Evolutionary conservation across 352 stramenopile genomes (phyloP), one percentile per base, ranked within the genome.

Genomic region (Plasmopara viticola): DNA sequence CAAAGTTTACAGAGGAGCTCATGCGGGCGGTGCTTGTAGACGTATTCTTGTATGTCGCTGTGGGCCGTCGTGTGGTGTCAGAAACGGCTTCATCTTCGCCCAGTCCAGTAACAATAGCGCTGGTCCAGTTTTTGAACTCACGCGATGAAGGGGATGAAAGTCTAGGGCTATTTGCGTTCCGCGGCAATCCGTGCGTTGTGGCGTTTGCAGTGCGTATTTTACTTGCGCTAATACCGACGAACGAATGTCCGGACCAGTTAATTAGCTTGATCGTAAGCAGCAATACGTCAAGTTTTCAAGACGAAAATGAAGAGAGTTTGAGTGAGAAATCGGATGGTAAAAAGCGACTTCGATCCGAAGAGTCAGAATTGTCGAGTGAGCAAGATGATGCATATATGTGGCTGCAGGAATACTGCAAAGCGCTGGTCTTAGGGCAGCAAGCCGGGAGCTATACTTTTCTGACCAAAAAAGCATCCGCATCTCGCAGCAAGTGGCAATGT

Each of bases 61-160:
- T 76, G 49, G 56, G 62, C 15, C 44, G 44, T 43, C 51, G 56
- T 17, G 53, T 62, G 14, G 13, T 57, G 7, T 47, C 61, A 37
- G 39, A 61, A 35, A 25, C 20, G 3, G 25, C 41, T 7, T 50
- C 18, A 12, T 15, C 44, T 15, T 76, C 48, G 33, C 42, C 60
- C 3, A 87, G 74, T 41, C 72, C 77, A 2, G 63, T 77, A 4
- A 82, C 64, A 15, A 61, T 78, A 8, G 68, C 77, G 0, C 56
- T 87, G 7, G 71, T 84, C 15, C 50, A 50, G 37, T 87, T 84
- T 42, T 57, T 87, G 4, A 64, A 72, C 28, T 53, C 53, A 25
- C 18, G 7, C 5, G 15, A 6, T 44, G 44, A 31, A 48, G 38
- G 13, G 35, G 20, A 18, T 53, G 42, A 31, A 6, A 58, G 58